Evolutionary conservation across 2,329 filamentous ascomycete genomes (phyloP).

Genomic region (Teratosphaeria destructans): DNA sequence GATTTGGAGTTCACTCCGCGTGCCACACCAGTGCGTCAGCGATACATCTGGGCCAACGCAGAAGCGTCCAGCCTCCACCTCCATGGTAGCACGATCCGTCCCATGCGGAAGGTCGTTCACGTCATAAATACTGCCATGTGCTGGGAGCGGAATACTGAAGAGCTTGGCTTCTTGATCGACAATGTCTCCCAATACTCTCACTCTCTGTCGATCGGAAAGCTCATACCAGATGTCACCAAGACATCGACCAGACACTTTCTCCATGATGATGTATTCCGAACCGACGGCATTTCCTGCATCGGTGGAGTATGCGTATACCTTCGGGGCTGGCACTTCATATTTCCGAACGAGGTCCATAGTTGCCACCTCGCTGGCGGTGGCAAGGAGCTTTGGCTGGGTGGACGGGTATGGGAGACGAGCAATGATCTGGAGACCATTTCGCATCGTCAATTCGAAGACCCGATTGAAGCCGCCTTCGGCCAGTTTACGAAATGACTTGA

Average conservation of each 20-base stretch:
- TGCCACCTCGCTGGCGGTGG: conserved; percentile 19
- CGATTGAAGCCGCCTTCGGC: conserved; percentile 19
- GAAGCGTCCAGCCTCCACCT: conserved; percentile 5
- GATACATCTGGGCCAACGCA: conserved; percentile 26
- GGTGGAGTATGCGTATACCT: conserved; percentile 10
- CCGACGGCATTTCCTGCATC: conserved; percentile 9
- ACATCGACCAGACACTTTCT: conserved; percentile 8
- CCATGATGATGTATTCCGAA: conserved; percentile 18
- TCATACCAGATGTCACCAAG: conserved; percentile 16
- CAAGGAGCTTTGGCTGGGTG: conserved; percentile 10
- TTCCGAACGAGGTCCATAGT: conserved; percentile 15
- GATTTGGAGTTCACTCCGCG: conserved; percentile 14
- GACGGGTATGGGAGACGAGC: conserved; percentile 16
- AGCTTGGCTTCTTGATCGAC: conserved; percentile 21
- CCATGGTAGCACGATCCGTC: background rate
- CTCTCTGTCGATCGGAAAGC: conserved; percentile 15
- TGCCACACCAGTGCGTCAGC: conserved; percentile 22
- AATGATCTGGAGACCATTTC: conserved; percentile 15
- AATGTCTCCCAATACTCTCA: conserved; percentile 16
- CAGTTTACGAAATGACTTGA: conserved; percentile 10
- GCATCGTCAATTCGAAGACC: conserved; percentile 13
- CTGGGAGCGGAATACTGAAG: conserved; percentile 17
- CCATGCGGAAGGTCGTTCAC: conserved; percentile 14
- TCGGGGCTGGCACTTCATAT: conserved; percentile 13
- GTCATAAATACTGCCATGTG: conserved; percentile 24